Percentiles rank a stretch among this genome's conserved stretches.
Evolutionary conservation across 768 basidiomycete species (phyloP).

Genomic region (Lactarius psammicola): DNA sequence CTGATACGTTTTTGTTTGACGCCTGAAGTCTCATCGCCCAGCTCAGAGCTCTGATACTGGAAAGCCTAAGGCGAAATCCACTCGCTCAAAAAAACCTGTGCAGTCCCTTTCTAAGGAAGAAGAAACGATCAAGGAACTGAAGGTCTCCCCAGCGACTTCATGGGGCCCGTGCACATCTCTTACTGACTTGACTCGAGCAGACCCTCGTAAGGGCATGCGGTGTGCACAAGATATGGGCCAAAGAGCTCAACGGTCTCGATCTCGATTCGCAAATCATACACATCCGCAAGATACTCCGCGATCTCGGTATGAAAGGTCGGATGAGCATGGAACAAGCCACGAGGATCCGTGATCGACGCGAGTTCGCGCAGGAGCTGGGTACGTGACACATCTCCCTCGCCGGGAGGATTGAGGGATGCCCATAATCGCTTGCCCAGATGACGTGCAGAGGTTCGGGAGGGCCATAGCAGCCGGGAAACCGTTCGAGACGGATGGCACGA

Average conservation of each 20-base stretch:
- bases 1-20: background rate
- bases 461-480: conserved; percentile 41
- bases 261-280: conserved; percentile 61
- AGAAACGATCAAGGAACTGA: conserved; percentile 69
- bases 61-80: conserved; percentile 37
- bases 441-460: conserved; percentile 69
- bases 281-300: conserved; percentile 60
- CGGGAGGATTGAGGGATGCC: background rate
- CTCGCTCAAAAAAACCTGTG: conserved; percentile 31
- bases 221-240: conserved; percentile 73
- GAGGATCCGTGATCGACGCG: conserved; percentile 66
- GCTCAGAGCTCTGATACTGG: conserved; percentile 19
- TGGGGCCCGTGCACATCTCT: conserved; percentile 1
- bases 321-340: conserved; percentile 81
- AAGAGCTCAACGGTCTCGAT: conserved; percentile 61
- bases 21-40: background rate
- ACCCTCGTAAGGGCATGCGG: conserved; percentile 72
- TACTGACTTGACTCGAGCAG: conserved; percentile 39
- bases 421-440: conserved; percentile 47
- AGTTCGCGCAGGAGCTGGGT: conserved; percentile 79
- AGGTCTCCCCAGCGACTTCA: conserved; percentile 43
- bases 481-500: conserved; percentile 27
- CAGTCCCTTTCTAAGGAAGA: conserved; percentile 56
- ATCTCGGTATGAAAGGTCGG: conserved; percentile 78
- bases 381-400: conserved; percentile 32